A percentile compares a stretch with the other conserved stretches of the same genome.
Evolutionary conservation across 345 rosid species (phyloP).

Genomic region (Arabis alpina): DNA sequence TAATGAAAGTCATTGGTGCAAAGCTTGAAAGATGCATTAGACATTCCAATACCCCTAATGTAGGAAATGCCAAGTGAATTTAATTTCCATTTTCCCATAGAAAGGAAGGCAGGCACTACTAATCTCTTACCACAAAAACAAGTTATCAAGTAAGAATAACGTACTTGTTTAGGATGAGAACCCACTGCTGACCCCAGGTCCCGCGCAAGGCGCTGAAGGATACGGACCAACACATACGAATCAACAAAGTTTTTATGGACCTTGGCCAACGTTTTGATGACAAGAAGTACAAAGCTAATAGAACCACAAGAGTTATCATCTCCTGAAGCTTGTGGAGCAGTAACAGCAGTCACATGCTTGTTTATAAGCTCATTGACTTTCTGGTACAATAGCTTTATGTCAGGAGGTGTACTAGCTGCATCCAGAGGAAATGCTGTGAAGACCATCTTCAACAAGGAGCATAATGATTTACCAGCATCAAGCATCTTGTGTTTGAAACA

Average conservation of each 20-base stretch:
- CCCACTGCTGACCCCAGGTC: constrained; percentile 89
- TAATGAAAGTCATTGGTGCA: constrained; percentile 7
- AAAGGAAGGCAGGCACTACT: constrained; percentile 20
- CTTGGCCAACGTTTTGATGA: constrained; percentile 89
- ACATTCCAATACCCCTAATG: constrained; percentile 21
- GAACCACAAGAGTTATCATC: constrained; percentile 81
- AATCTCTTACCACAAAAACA: constrained; percentile 16
- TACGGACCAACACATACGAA: constrained; percentile 72
- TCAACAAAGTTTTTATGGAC: constrained; percentile 80
- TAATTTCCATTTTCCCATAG: constrained; percentile 5
- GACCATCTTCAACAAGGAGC: constrained; percentile 95
- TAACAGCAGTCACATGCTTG: constrained; percentile 71
- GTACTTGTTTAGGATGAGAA: constrained; percentile 88
- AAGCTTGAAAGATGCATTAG: constrained; percentile 19
- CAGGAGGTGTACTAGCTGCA: constrained; percentile 65
- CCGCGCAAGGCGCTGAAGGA: constrained; percentile 88
- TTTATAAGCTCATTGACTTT: constrained; percentile 91
- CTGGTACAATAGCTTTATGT: constrained; percentile 77
- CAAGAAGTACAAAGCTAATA: constrained; percentile 87
- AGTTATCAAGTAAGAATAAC: constrained; percentile 35
- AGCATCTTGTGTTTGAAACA: constrained; percentile 94
- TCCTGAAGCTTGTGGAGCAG: constrained; percentile 70
- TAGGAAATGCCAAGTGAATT: constrained; percentile 15
- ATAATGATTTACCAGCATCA: constrained; percentile 94
- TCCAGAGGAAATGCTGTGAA: constrained; percentile 88